Evolutionary conservation across 331 rosid genomes (phyloP).

Genomic region (Phaseolus coccineus): DNA sequence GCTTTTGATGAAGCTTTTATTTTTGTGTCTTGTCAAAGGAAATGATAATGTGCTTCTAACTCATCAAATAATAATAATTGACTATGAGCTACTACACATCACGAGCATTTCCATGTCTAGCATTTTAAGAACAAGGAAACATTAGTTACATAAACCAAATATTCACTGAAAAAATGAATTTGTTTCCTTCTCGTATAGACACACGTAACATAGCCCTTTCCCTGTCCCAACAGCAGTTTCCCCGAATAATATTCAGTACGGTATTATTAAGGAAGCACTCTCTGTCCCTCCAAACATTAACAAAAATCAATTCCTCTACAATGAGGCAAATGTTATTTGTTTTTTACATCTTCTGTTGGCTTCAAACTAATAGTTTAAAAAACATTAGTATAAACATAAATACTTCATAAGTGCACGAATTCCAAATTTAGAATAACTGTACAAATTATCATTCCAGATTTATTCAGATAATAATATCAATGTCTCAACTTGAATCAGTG

Average conservation of each 20-base stretch:
- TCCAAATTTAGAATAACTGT: constrained; percentile 6
- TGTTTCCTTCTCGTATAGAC: not conserved
- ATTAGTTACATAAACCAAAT: not conserved
- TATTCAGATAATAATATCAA: not conserved
- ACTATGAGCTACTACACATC: not conserved
- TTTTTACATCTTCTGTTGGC: constrained; percentile 34
- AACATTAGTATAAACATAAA: not conserved
- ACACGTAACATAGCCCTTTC: not conserved
- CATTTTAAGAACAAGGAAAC: not conserved
- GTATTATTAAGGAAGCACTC: not conserved
- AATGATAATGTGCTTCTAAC: not conserved
- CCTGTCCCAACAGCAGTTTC: not conserved
- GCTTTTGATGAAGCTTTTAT: not conserved
- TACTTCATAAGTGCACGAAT: not conserved
- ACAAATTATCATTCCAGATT: not conserved
- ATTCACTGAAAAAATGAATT: constrained; percentile 9
- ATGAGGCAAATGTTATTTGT: constrained; percentile 34
- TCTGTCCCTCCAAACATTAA: constrained; percentile 41
- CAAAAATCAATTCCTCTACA: constrained; percentile 37
- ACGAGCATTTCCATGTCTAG: constrained; percentile 3
- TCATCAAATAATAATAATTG: not conserved
- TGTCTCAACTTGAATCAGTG: constrained; percentile 52
- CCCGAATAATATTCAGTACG: not conserved
- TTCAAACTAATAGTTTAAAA: not conserved
- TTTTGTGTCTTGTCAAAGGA: not conserved